Base-by-base conservation (phyloP, 2,329 filamentous ascomycete genomes). In the Diaporthe longicolla region DNA sequence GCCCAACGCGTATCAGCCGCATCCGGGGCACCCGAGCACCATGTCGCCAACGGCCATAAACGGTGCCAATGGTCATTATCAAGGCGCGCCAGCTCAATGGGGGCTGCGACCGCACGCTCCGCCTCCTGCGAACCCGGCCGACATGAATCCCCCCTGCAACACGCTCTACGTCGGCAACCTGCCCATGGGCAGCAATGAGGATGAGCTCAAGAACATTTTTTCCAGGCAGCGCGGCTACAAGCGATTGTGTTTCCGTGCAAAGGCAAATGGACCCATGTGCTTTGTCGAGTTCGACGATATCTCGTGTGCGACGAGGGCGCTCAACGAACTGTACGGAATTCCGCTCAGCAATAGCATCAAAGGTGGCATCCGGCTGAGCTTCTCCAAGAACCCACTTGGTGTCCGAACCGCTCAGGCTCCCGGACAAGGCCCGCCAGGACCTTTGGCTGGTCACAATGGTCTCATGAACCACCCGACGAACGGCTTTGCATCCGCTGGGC, bases 211-310 rank as follows among this genome's bases (percentile, higher is more conserved):
- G 84, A 91, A 93, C 29, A 89, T 98, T 80, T 99, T 99, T 81
- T 95, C 93, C 35, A 96, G 95, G 83, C 94, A 97, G 82, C 92
- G 95, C 63, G 97, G 97, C 4, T 99, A 98, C 86, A 98, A 97
- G 85, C 90, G 97, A 37, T 91, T 99, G 10, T 98, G 95, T 81
- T 98, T 98, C 87, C 91, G 96, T 45, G 97, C 95, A 71, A 98
- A 98, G 86, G 91, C 94, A 77, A 98, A 98, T 78, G 96, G 96
- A 0, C 96, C 96, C 2, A 98, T 98, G 95, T 98, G 97, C 82
- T 98, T 98, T 82, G 97, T 99, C 50, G 97, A 99, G 83, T 99
- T 98, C 78, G 96, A 98, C 80, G 95, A 98, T 79, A 89, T 97
- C 15, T 93, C 94, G 1, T 96, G 95, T 80, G 96, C 97, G 0